Percentiles rank a stretch among this genome's conserved stretches.
Evolutionary conservation across 2,329 filamentous ascomycete genomes (phyloP).

Genomic region (Venturia asperata): DNA sequence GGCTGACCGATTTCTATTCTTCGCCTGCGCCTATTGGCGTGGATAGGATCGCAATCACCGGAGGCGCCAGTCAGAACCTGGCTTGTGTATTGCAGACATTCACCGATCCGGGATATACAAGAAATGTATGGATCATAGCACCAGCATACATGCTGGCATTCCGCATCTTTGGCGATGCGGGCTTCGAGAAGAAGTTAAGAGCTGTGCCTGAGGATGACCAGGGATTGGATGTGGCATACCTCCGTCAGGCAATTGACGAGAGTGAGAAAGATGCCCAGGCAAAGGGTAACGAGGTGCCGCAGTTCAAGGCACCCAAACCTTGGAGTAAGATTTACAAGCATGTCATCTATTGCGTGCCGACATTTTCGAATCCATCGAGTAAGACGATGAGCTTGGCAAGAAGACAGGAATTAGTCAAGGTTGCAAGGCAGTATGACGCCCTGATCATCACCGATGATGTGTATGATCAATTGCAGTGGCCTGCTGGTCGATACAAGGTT

Average conservation of each 20-base stretch:
- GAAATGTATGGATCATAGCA: constrained; percentile 70
- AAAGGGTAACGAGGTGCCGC: constrained; percentile 4
- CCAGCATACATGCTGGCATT: constrained; percentile 82
- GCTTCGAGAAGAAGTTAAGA: constrained; percentile 59
- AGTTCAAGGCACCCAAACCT: constrained; percentile 3
- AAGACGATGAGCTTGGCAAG: constrained; percentile 68
- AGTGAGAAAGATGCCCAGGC: constrained; percentile 39
- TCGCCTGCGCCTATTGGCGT: constrained; percentile 38
- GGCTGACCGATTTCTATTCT: constrained; percentile 60
- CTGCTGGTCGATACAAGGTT: constrained; percentile 30
- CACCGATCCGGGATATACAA: constrained; percentile 69
- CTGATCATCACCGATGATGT: constrained; percentile 87
- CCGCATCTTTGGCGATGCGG: constrained; percentile 75
- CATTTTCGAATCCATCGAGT: constrained; percentile 81
- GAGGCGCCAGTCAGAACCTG: constrained; percentile 77
- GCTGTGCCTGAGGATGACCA: constrained; percentile 71
- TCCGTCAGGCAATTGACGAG: constrained; percentile 46
- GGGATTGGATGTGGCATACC: constrained; percentile 61
- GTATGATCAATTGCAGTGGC: constrained; percentile 88
- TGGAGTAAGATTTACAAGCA: constrained; percentile 56
- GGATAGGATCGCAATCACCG: constrained; percentile 69
- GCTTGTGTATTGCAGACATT: constrained; percentile 72
- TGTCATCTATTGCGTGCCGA: constrained; percentile 81
- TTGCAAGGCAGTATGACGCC: constrained; percentile 73
- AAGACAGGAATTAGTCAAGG: constrained; percentile 60